Evolutionary conservation across 2,329 filamentous ascomycete genomes (phyloP).

Genomic region (Sphaerulina populicola): DNA sequence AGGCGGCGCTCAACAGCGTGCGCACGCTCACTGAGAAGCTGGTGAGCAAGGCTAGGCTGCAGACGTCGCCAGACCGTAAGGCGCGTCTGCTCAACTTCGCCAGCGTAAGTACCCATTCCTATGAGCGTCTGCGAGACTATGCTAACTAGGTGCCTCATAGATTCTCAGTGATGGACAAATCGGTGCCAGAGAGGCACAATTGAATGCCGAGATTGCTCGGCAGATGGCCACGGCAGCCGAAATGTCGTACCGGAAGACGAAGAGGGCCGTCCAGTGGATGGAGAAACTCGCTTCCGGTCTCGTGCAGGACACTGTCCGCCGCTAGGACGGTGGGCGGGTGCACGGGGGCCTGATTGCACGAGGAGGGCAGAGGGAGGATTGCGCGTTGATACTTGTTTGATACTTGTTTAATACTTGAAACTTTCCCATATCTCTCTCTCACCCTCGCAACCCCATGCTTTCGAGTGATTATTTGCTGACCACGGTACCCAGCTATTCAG

Average conservation of each 20-base stretch:
- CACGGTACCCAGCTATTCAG: too few relatives aligned
- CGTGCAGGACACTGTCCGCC: neutral
- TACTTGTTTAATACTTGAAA: too few relatives aligned
- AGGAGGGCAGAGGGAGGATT: too few relatives aligned
- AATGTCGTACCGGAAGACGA: constrained; percentile 25
- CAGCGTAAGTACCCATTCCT: constrained; percentile 9
- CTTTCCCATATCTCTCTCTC: too few relatives aligned
- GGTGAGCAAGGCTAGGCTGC: constrained; percentile 11
- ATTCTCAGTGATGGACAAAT: constrained; percentile 23
- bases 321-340: neutral
- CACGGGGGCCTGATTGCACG: neutral
- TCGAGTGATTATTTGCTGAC: too few relatives aligned
- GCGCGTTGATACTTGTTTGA: too few relatives aligned
- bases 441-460: too few relatives aligned
- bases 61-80: constrained; percentile 5
- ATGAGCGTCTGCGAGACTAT: neutral
- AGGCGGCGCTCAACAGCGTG: constrained; percentile 3
- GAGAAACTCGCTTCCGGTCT: constrained; percentile 12
- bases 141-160: constrained; percentile 3
- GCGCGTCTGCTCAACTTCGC: constrained; percentile 15
- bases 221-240: constrained; percentile 23
- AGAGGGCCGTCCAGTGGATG: constrained; percentile 23
- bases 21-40: constrained; percentile 7
- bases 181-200: constrained; percentile 23
- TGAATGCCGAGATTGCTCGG: constrained; percentile 23